Percentiles rank a stretch among this genome's conserved stretches.
Evolutionary conservation across 176 grass and related monocot genomes (phyloP).

Genomic region (Lolium rigidum): DNA sequence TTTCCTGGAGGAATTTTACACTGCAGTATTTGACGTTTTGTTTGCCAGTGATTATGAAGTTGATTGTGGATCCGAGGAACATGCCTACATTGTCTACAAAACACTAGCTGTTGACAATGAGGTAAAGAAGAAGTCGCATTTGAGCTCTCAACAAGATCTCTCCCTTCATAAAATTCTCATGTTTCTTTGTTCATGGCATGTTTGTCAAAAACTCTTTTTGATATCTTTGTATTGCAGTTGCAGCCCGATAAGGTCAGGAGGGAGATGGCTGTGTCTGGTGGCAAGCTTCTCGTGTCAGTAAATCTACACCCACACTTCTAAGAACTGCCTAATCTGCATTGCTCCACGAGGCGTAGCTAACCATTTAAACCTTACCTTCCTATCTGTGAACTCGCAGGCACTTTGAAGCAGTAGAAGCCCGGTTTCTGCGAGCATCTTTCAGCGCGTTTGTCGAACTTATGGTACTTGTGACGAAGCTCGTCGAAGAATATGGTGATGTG

Average conservation of each 20-base stretch:
- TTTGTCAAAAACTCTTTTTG: background rate
- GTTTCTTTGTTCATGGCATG: background rate
- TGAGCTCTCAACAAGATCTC: background rate
- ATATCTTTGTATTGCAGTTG: conserved; percentile 60
- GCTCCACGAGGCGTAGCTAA: background rate
- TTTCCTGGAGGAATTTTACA: background rate
- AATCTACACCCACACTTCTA: background rate
- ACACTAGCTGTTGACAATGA: conserved; percentile 71
- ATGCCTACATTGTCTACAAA: conserved; percentile 57
- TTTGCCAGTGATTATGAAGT: conserved; percentile 74
- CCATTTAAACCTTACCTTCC: background rate
- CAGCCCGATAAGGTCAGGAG: conserved; percentile 88
- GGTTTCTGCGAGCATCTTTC: conserved; percentile 82
- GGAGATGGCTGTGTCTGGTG: conserved; percentile 67
- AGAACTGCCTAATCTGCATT: background rate
- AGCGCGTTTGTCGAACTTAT: conserved; percentile 77
- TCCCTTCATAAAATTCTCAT: background rate
- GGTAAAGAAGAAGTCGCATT: conserved; percentile 40
- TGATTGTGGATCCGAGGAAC: conserved; percentile 65
- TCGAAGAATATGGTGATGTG: conserved; percentile 64
- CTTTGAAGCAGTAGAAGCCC: conserved; percentile 84
- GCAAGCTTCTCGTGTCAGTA: conserved; percentile 78
- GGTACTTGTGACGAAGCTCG: conserved; percentile 72
- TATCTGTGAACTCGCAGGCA: conserved; percentile 43
- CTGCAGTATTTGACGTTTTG: conserved; percentile 13